Conservation (phyloP, 129 eudicot genomes). For the Flaveria bidentis region DNA sequence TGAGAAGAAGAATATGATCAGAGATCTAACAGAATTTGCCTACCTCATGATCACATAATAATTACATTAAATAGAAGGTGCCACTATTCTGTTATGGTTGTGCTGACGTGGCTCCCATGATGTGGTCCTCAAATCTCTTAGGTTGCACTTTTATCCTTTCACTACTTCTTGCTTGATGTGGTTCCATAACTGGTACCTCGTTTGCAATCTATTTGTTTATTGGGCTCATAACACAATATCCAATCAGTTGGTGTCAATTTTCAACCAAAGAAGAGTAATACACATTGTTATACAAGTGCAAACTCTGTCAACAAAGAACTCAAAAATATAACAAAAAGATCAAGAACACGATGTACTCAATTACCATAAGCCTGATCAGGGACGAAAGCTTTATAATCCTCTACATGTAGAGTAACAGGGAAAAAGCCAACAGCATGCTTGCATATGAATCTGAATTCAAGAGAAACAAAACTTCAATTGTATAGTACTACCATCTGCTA, state of each 20-base stretch:
- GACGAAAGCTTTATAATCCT: slow-evolving; percentile 82
- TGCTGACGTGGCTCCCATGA: too few relatives aligned
- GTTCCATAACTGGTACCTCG: too few relatives aligned
- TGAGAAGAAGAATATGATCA: too few relatives aligned
- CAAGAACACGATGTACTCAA: slow-evolving; percentile 8
- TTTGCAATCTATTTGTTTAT: too few relatives aligned
- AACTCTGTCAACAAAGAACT: background rate
- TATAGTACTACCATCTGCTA: background rate
- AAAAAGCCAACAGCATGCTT: slow-evolving; percentile 86
- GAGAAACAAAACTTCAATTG: slow-evolving; percentile 9
- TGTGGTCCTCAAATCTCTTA: too few relatives aligned
- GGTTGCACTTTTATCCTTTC: too few relatives aligned
- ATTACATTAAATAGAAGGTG: too few relatives aligned
- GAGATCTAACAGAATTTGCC: too few relatives aligned
- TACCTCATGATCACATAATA: too few relatives aligned
- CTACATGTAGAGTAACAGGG: slow-evolving; percentile 73
- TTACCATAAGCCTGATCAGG: slow-evolving; percentile 90
- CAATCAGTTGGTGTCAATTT: slow-evolving; percentile 2
- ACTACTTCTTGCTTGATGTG: too few relatives aligned
- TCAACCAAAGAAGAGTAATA: slow-evolving; percentile 9
- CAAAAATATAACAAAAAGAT: background rate
- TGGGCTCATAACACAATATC: too few relatives aligned
- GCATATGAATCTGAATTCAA: slow-evolving; percentile 71
- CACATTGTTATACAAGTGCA: background rate
- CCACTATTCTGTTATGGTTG: too few relatives aligned